These are phyloP conservation scores for Candida palmyrensis DNA, from an alignment of 805 yeast species.

Conservation along the genomic window DNA sequence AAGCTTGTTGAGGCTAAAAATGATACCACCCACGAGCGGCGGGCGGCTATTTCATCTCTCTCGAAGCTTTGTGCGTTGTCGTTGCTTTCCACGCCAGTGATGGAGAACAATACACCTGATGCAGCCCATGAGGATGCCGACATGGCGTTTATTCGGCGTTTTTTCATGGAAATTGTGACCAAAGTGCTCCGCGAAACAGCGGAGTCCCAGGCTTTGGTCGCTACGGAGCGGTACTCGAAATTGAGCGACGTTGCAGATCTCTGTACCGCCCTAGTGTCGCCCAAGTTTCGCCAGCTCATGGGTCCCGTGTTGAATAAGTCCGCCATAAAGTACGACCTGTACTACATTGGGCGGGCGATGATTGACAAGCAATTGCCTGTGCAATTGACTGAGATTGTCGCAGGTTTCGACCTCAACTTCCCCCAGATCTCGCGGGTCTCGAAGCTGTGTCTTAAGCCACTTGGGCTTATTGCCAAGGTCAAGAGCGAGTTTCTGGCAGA, in stretches of 20 bases:
- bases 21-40: conserved; percentile 45
- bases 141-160: conserved; percentile 67
- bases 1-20: conserved; percentile 33
- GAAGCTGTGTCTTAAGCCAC: conserved; percentile 53
- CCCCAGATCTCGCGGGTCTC: conserved; percentile 60
- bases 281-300: conserved; percentile 34
- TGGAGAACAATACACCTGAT: conserved; percentile 40
- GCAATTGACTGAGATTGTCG: conserved; percentile 53
- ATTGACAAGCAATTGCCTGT: conserved; percentile 61
- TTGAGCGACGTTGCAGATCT: conserved; percentile 50
- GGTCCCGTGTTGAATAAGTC: conserved; percentile 43
- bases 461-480: conserved; percentile 52
- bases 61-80: conserved; percentile 60
- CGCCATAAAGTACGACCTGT: conserved; percentile 55
- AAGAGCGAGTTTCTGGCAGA: conserved; percentile 53
- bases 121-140: conserved; percentile 59
- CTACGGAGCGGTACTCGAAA: conserved; percentile 46
- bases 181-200: conserved; percentile 56
- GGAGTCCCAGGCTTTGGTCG: conserved; percentile 12
- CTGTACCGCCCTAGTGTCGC: conserved; percentile 38
- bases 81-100: conserved; percentile 54
- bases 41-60: conserved; percentile 52
- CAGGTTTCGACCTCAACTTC: conserved; percentile 68
- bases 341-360: conserved; percentile 58
- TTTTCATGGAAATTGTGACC: conserved; percentile 62